Base-by-base conservation (phyloP, 352 stramenopile species). In the Pseudoperonospora humuli region DNA sequence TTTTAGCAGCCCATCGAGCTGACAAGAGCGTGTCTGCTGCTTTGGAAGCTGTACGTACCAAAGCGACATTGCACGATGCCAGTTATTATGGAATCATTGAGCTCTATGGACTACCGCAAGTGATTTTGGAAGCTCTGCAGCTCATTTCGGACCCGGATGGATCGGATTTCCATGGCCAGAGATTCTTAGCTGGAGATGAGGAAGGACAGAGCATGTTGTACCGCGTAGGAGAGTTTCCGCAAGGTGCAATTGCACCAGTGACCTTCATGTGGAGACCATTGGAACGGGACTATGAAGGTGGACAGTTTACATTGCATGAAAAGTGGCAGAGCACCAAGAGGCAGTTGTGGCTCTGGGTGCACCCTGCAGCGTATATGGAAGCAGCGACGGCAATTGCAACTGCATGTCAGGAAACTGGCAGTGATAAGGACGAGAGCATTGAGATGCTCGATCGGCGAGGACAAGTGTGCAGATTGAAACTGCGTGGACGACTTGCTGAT, bases 301-400 rank as follows among this genome's bases (percentile, higher is more conserved):
- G 23, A 3, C 45, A 36, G 8, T 77, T 79, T 19, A 34, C 61
- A 37, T 31, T 81, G 32, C 58, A 68, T 8, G 32, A 66, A 1
- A 54, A 67, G 4, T 82, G 61, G 58, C 59, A 72, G 17, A 49
- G 25, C 14, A 64, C 45, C n/a, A 84, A 77, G 43, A 64, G 76
- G 2, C 74, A 90, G 43, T 44, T 90, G 13, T 90, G 78, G 78
- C 53, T 90, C 0, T 90, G 78, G 78, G 70, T 90, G 35, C 78
- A 90, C 31, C 69, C 78, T 4, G 73, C 75, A 7, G 73, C 74
- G 23, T 88, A 77, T 49, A 79, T 86, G 64, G 75, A 86, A 40
- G 72, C 78, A 2, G 71, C 75, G 5, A 72, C 44, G 7, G 78
- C 71, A 7, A 83, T 90, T 34, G 57, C 59, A 19, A 32, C 37